These are phyloP conservation scores for Syzygium jambos DNA, from an alignment of 345 rosid species.

Conservation along the genomic window DNA sequence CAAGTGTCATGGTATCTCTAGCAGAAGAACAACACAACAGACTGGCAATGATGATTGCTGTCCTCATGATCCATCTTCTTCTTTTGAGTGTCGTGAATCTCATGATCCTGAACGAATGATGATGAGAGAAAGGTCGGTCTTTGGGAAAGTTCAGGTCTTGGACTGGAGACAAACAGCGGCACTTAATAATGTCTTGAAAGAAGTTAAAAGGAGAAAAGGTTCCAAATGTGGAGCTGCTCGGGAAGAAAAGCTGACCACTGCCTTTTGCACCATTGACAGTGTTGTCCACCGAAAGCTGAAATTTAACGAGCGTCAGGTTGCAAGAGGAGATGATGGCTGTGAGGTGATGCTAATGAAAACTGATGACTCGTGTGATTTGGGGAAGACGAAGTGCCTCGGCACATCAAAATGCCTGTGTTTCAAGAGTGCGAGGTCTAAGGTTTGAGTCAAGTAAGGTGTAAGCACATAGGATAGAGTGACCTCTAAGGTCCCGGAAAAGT, in stretches of 20 bases:
- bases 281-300: neutral
- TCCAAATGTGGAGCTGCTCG: neutral
- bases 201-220: neutral
- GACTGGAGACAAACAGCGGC: neutral
- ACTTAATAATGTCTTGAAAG: neutral
- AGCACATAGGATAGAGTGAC: neutral
- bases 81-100: neutral
- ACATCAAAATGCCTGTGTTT: neutral
- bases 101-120: neutral
- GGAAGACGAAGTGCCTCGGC: neutral
- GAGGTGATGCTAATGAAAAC: neutral
- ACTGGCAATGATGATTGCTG: neutral
- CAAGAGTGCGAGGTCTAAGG: neutral
- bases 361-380: neutral
- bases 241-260: neutral
- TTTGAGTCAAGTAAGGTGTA: neutral
- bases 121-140: neutral
- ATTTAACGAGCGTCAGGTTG: neutral
- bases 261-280: neutral
- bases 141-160: neutral
- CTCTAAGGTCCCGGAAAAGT: neutral
- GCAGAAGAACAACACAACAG: slow-evolving; percentile 1
- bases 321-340: neutral
- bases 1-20: slow-evolving; percentile 6
- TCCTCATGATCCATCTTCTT: slow-evolving; percentile 5